Base-by-base conservation (phyloP, 306 rosid species). In the Acacia crassicarpa region DNA sequence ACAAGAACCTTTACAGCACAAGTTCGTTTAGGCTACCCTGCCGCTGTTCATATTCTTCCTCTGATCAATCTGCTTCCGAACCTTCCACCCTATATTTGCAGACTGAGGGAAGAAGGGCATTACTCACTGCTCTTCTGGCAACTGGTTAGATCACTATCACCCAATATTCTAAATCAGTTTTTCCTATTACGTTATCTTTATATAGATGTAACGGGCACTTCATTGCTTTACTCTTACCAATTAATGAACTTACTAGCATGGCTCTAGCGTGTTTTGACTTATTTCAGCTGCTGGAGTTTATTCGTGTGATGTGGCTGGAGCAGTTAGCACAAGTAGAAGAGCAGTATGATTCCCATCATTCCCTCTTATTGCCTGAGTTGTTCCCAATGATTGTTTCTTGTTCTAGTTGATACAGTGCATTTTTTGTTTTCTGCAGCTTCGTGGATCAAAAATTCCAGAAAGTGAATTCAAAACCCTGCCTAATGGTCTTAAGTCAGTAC, bases 401-500 rank as follows among this genome's bases (percentile, higher is more conserved):
- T 14, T 68, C 56, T 74, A n/a, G 80, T 61, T 78, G 56, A 66
- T 23, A 81, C 44, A 61, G 10, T 70, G 78, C 41, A 30, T 59
- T 13, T 68, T 65, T 40, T 67, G 48, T 32, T 49, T 78, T 78
- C 17, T 78, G 77, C 74, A 87, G 90, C 84, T 87, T 12, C 43
- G 87, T 38, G 90, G 85, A 35, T 51, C 58, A 27, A 95, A 95
- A 90, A 73, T 95, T 90, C 97, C 99, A 41, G 97, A 91, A 82
- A 92, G 89, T 86, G 99, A 95, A 89, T 95, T 56, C 82, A 93
- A 80, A 85, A 88, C 94, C 66, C 93, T 95, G 61, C 95, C 98
- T 27, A 95, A 76, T 86, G 99, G 99, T 80, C 83, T 95, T 73
- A 95, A 93, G 99, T 95, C 81, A 93, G 98, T 89, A 82, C 44